Evolutionary conservation across 2,329 filamentous ascomycete genomes (phyloP), one percentile per base, ranked within the genome.

Genomic region (Anisogramma anomala): DNA sequence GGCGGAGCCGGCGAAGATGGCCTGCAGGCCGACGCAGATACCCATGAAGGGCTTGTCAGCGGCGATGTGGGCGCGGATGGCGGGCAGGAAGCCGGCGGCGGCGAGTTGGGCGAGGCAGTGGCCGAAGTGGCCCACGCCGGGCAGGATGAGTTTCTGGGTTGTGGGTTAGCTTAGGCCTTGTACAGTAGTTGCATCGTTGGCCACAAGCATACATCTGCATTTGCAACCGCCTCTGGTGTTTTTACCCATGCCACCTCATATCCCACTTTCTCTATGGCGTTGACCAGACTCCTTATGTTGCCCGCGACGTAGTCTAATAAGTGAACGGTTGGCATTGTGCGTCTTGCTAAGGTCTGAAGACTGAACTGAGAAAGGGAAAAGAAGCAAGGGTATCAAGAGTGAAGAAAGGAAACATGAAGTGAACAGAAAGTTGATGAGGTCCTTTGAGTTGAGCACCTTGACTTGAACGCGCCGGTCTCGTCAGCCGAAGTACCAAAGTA

Each of bases 11-110:
- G 84, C 72, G 56, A 95, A 96, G 0, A 98, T 68, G 1, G 84
- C 86, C 63, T 98, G 91, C 11, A 96, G 61, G 3, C 91, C 91
- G 40, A 98, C 91, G 57, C 91, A 98, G 55, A 98, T 94, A 36
- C 84, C 88, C 81, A 98, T 93, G 58, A 98, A 96, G 11, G 89
- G 87, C 63, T 96, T 96, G n/a, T 87, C 88, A 11, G 82, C 74
- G 39, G 78, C 71, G 54, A 98, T 88, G 65, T 96, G 87, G 50
- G 78, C 71, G 51, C 71, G 77, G 49, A 98, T 81, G 8, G 87
- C 84, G 45, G 85, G 82, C 41, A 89, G 68, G 63, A 88, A 98
- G 49, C 84, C 85, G 27, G 86, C 85, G 31, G 78, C 72, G 13
- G 80, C 70, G 51, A 98, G 79, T 58, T 94, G 87, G 20, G 77